A percentile compares a stretch with the other conserved stretches of the same genome.
These are phyloP conservation scores for Kodamaea nitidulidarum DNA, from an alignment of 805 yeast genomes.

Conservation along the genomic window DNA sequence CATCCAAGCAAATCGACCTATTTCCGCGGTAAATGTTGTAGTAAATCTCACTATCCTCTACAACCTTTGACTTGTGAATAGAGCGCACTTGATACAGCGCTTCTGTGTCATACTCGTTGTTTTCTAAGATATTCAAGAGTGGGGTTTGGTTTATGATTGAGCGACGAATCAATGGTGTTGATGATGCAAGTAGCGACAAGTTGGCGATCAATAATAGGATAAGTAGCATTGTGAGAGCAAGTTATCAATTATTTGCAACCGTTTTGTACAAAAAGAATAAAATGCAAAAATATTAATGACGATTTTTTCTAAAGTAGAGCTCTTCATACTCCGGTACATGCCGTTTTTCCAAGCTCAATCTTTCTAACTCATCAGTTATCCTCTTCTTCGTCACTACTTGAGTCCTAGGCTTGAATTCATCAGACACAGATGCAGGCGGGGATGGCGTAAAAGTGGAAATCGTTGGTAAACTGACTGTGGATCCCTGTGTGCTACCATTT, in stretches of 20 bases:
- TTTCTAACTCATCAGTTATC: slow-evolving; percentile 41
- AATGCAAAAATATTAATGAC: slow-evolving; percentile 9
- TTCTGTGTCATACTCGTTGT: too few species aligned
- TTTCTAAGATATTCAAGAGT: too few species aligned
- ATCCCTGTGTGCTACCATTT: slow-evolving; percentile 5
- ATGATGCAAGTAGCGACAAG: too few species aligned
- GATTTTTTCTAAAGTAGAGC: slow-evolving; percentile 26
- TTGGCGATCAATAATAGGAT: too few species aligned
- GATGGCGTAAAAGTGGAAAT: neutral
- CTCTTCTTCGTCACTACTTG: slow-evolving; percentile 21
- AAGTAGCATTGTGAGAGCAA: neutral
- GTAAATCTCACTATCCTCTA: neutral
- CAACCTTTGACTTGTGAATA: neutral
- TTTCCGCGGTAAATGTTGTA: slow-evolving; percentile 6
- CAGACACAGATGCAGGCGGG: slow-evolving; percentile 10
- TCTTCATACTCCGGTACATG: slow-evolving; percentile 41
- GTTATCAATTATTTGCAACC: neutral
- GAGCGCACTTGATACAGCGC: too few species aligned
- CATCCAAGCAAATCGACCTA: slow-evolving; percentile 6
- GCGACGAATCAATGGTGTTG: too few species aligned
- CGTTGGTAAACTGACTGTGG: neutral
- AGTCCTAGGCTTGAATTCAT: slow-evolving; percentile 11
- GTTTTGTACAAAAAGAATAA: neutral
- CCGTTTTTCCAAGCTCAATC: slow-evolving; percentile 34
- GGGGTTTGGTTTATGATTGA: too few species aligned